Conservation (phyloP, 179 eudicot genomes). For the Pouteria campechiana region DNA sequence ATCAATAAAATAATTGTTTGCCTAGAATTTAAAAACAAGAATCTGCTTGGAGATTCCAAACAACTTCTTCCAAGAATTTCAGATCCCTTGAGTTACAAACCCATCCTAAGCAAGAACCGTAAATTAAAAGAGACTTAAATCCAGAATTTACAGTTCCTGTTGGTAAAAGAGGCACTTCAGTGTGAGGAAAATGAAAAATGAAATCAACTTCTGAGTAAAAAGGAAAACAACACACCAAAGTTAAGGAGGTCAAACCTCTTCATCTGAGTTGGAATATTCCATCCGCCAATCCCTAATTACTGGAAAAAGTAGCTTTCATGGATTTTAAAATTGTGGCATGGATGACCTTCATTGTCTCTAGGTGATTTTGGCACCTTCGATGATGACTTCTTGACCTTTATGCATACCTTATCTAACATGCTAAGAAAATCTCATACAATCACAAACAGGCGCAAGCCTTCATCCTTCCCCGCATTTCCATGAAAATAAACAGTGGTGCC, state of each 20-base stretch:
- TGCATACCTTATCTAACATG: constrained; percentile 57
- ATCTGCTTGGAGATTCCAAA: too few species aligned
- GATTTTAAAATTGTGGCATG: constrained; percentile 25
- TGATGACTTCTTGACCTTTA: constrained; percentile 42
- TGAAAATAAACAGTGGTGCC: constrained; percentile 70
- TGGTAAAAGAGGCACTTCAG: too few species aligned
- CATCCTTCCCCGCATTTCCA: constrained; percentile 68
- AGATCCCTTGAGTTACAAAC: too few species aligned
- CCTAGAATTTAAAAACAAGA: too few species aligned
- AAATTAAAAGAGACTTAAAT: too few species aligned
- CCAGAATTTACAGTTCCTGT: too few species aligned
- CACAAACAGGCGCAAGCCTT: constrained; percentile 62
- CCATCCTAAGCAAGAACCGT: too few species aligned
- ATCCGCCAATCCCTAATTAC: constrained; percentile 52
- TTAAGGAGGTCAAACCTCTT: constrained; percentile 20
- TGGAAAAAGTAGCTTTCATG: constrained; percentile 51
- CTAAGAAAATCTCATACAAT: constrained; percentile 58
- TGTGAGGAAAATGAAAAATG: too few species aligned
- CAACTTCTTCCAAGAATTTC: too few species aligned
- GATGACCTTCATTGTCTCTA: constrained; percentile 15
- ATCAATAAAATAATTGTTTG: too few species aligned
- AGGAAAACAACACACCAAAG: too few species aligned
- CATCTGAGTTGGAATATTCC: constrained; percentile 51
- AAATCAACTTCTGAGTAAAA: too few species aligned
- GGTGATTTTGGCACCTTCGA: constrained; percentile 21